phyloP scores from a whole-genome alignment of 1,139 yeast species.

The Casaregolazyma suthepensis region DNA sequence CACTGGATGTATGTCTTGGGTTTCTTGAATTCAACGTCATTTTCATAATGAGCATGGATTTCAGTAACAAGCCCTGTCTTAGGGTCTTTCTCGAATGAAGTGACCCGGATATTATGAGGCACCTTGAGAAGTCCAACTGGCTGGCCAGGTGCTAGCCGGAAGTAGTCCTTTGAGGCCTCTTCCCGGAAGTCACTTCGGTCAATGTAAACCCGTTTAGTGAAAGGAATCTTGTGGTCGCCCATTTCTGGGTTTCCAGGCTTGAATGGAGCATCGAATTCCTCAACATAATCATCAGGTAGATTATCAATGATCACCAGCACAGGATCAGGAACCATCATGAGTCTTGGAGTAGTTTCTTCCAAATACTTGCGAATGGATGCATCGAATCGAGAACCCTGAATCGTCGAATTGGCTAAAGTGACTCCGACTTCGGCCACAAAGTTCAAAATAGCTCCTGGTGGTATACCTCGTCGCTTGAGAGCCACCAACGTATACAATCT shows the following conservation, averaged over 20 bases:
- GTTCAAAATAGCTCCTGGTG: slow-evolving; percentile 96
- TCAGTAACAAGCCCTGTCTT: slow-evolving; percentile 55
- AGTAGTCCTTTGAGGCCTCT: slow-evolving; percentile 54
- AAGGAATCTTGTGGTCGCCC: slow-evolving; percentile 73
- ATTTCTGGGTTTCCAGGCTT: slow-evolving; percentile 73
- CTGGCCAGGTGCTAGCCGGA: slow-evolving; percentile 89
- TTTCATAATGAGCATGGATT: slow-evolving; percentile 77
- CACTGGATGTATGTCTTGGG: slow-evolving; percentile 97
- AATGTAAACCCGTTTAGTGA: slow-evolving; percentile 71
- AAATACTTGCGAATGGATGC: slow-evolving; percentile 79
- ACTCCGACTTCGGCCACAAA: slow-evolving; percentile 96
- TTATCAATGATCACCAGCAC: slow-evolving; percentile 78
- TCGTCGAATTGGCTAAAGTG: slow-evolving; percentile 86
- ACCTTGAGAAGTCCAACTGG: slow-evolving; percentile 95
- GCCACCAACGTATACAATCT: slow-evolving; percentile 92
- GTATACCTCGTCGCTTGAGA: slow-evolving; percentile 93
- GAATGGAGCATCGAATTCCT: slow-evolving; percentile 72
- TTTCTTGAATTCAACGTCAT: slow-evolving; percentile 48
- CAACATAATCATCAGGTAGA: slow-evolving; percentile 66
- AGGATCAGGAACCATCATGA: slow-evolving; percentile 91
- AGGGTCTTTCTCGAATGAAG: slow-evolving; percentile 54
- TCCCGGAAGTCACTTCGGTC: slow-evolving; percentile 85
- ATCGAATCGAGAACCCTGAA: slow-evolving; percentile 86
- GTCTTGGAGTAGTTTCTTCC: slow-evolving; percentile 88
- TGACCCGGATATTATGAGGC: slow-evolving; percentile 74